Percentiles rank a stretch among this genome's conserved stretches.
phyloP scores from a whole-genome alignment of 768 basidiomycete genomes.

The Leccinellum albellum region DNA sequence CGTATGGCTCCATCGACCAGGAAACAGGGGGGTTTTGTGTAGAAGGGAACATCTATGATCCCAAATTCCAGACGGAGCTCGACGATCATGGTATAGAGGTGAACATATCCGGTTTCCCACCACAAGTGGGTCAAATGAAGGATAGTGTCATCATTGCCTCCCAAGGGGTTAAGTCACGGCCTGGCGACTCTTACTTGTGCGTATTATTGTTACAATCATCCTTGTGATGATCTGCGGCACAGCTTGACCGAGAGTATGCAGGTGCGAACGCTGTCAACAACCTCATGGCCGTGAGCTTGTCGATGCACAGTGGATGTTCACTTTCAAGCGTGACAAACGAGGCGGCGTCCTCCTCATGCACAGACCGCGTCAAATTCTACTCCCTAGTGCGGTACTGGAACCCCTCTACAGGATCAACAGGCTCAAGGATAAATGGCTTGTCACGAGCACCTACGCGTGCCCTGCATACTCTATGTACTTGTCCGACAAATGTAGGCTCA shows the following conservation, averaged over 20 bases:
- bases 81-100: constrained; percentile 7
- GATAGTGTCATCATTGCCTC: constrained; percentile 23
- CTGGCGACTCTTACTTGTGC: constrained; percentile 1
- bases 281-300: constrained; percentile 18
- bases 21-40: constrained; percentile 28
- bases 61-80: constrained; percentile 16
- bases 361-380: constrained; percentile 18
- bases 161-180: constrained; percentile 10
- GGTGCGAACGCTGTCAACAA: background rate
- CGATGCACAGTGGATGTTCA: constrained; percentile 32
- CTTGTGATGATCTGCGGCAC: background rate
- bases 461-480: constrained; percentile 32
- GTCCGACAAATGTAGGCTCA: constrained; percentile 21
- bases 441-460: constrained; percentile 30
- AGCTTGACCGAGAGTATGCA: background rate
- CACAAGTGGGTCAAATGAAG: constrained; percentile 15
- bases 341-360: constrained; percentile 34
- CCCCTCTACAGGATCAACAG: constrained; percentile 23
- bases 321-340: constrained; percentile 15
- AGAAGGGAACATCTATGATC: constrained; percentile 36
- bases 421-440: constrained; percentile 29
- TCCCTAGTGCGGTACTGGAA: constrained; percentile 22
- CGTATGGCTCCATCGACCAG: constrained; percentile 31
- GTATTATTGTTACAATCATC: background rate
- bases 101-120: constrained; percentile 15